A percentile compares a stretch with the other conserved stretches of the same genome.
These are phyloP conservation scores for Haberlea rhodopensis DNA, from an alignment of 257 asterid species.

Conservation along the genomic window DNA sequence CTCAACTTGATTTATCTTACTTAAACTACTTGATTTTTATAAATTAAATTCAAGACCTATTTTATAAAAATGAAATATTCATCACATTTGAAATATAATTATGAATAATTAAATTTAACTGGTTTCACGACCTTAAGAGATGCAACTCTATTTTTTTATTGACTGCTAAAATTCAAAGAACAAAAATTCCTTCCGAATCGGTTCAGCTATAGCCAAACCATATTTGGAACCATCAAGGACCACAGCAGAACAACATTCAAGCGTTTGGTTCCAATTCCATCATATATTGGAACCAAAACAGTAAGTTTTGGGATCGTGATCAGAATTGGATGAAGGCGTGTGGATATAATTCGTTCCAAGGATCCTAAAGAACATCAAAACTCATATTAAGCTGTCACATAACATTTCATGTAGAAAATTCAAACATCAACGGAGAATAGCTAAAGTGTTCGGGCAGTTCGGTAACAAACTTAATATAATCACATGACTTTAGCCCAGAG, in stretches of 20 bases:
- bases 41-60: no score
- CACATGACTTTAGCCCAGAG: slow-evolving; percentile 2
- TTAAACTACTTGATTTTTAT: background rate
- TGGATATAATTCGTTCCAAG: slow-evolving; percentile 13
- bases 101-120: background rate
- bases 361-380: slow-evolving; percentile 17
- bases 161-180: no score
- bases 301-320: background rate
- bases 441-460: slow-evolving; percentile 12
- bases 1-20: background rate
- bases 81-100: background rate
- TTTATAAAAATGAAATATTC: background rate
- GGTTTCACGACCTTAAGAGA: background rate
- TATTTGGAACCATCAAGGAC: background rate
- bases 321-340: background rate
- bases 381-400: slow-evolving; percentile 3
- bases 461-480: slow-evolving; percentile 15
- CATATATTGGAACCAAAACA: no score
- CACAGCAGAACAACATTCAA: background rate
- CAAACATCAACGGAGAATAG: background rate
- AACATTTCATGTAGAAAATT: slow-evolving; percentile 7
- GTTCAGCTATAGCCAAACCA: background rate
- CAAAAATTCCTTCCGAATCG: no score
- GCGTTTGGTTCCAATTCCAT: background rate
- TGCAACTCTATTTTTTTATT: background rate